Percentiles rank a stretch among this genome's conserved stretches.
These are phyloP conservation scores for Quercus phellos DNA, from an alignment of 331 rosid species.

Conservation along the genomic window DNA sequence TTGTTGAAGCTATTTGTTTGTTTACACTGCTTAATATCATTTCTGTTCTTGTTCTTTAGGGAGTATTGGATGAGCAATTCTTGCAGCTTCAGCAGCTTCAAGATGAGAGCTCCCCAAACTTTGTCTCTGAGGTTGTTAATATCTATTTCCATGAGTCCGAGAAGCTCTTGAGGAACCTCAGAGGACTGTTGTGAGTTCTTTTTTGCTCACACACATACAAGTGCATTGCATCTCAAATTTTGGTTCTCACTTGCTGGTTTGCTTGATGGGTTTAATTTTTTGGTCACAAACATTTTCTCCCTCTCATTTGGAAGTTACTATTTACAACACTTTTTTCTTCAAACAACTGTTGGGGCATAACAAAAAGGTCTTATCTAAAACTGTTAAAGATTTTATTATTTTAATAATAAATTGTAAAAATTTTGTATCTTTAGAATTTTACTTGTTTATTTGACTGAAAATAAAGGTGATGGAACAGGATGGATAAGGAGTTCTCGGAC, in stretches of 20 bases:
- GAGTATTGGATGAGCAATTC: conserved; percentile 91
- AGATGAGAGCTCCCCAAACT: conserved; percentile 86
- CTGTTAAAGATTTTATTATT: too few relatives aligned
- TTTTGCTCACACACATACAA: background rate
- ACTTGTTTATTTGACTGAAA: background rate
- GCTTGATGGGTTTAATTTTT: too few relatives aligned
- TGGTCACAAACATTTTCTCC: background rate
- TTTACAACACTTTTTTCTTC: background rate
- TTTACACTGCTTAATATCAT: background rate
- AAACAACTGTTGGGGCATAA: too few relatives aligned
- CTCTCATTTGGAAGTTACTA: background rate
- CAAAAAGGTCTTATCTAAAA: too few relatives aligned
- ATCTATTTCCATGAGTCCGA: conserved; percentile 93
- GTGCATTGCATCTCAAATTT: background rate
- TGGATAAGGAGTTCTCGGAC: conserved; percentile 64
- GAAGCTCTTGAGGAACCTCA: conserved; percentile 70
- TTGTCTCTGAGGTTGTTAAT: conserved; percentile 85
- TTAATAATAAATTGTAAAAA: too few relatives aligned
- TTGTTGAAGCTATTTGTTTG: background rate
- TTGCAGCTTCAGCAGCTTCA: conserved; percentile 91
- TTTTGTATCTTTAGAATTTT: too few relatives aligned
- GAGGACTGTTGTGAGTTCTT: conserved; percentile 54
- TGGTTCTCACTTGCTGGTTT: too few relatives aligned
- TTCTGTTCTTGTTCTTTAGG: conserved; percentile 26
- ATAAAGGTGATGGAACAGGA: conserved; percentile 27